phyloP scores from a whole-genome alignment of 352 stramenopile species.

The Pythium plurisporium region DNA sequence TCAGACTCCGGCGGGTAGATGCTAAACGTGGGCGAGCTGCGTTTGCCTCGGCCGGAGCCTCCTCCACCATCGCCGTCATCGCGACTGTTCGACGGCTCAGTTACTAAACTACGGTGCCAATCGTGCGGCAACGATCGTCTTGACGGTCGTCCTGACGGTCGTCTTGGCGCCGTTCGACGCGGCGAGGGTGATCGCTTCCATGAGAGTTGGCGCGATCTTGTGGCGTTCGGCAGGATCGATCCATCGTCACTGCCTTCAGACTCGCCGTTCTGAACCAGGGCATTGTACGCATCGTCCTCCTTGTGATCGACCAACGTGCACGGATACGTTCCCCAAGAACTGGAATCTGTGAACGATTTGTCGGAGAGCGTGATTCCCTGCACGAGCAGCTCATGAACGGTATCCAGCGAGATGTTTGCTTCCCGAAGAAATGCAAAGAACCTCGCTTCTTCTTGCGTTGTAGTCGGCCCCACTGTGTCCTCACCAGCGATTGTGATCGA shows the following conservation, averaged over 20 bases:
- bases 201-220: no score
- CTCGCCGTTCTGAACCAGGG: no score
- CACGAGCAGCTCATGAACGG: conserved; percentile 32
- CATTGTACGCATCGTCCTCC: background rate
- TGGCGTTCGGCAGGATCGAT: no score
- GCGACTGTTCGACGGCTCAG: no score
- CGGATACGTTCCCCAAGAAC: conserved; percentile 28
- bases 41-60: background rate
- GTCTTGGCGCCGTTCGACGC: no score
- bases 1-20: background rate
- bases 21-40: background rate
- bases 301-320: conserved; percentile 26
- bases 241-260: no score
- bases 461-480: background rate
- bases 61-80: no score
- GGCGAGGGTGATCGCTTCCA: no score
- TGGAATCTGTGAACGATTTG: conserved; percentile 26
- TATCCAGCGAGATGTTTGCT: conserved; percentile 17
- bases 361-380: conserved; percentile 32
- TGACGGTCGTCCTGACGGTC: no score
- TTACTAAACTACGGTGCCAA: no score
- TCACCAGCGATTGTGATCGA: conserved; percentile 15
- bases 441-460: background rate
- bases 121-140: no score
- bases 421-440: conserved; percentile 16